A percentile compares a stretch with the other conserved stretches of the same genome.
These are phyloP conservation scores for Musa schizocarpa DNA, from an alignment of 176 grass and related monocot species.

Conservation along the genomic window DNA sequence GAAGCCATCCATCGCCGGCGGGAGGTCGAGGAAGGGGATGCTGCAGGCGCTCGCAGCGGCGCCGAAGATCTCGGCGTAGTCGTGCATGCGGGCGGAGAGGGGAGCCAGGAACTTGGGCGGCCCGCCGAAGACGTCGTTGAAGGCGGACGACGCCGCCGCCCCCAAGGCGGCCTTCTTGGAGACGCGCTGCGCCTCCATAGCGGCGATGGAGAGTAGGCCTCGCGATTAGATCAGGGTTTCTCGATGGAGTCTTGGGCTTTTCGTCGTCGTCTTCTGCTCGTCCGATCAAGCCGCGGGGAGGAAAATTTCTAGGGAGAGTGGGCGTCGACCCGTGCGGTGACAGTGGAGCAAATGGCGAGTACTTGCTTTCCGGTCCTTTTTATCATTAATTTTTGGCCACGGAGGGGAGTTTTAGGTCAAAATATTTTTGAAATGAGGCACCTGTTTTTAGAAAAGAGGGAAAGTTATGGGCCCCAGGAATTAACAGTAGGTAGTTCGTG, in stretches of 20 bases:
- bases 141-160: constrained; percentile 29
- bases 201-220: constrained; percentile 5
- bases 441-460: too few relatives aligned
- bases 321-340: not conserved
- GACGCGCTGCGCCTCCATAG: constrained; percentile 24
- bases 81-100: constrained; percentile 24
- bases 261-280: not conserved
- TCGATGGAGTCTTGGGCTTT: not conserved
- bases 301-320: not conserved
- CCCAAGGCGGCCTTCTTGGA: not conserved
- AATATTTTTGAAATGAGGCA: too few relatives aligned
- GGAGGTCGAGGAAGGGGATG: constrained; percentile 90
- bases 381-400: too few relatives aligned
- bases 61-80: constrained; percentile 82
- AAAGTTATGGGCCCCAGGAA: too few relatives aligned
- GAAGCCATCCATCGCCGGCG: constrained; percentile 18
- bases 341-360: not conserved
- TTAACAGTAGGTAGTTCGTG: too few relatives aligned
- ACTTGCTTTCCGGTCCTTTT: not conserved
- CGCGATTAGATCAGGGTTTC: not conserved
- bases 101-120: constrained; percentile 38
- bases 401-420: too few relatives aligned
- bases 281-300: not conserved
- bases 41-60: constrained; percentile 62
- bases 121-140: constrained; percentile 77